Evolutionary conservation across 495 filamentous ascomycete genomes (phyloP).

Genomic region (Penicillium paxilli): DNA sequence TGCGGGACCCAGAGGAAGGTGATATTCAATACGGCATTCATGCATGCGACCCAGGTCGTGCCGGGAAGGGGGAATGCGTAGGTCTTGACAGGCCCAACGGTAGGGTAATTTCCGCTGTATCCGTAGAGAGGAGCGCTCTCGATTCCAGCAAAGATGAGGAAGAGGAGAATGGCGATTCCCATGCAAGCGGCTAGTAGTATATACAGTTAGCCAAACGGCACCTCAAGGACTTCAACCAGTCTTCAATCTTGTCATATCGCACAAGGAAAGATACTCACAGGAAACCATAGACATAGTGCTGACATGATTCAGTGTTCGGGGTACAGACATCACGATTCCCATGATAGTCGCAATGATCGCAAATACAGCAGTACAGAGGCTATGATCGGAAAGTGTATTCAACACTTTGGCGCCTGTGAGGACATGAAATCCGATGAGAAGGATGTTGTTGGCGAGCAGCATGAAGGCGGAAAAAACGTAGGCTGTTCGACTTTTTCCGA

Average conservation of each 20-base stretch:
- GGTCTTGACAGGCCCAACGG: constrained; percentile 37
- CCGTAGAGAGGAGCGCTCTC: constrained; percentile 36
- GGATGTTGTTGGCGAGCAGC: constrained; percentile 41
- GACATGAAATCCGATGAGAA: constrained; percentile 40
- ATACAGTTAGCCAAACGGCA: not conserved
- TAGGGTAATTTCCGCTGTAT: constrained; percentile 33
- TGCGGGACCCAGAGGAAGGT: constrained; percentile 49
- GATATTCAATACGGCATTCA: constrained; percentile 50
- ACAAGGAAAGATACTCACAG: constrained; percentile 15
- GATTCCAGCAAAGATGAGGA: constrained; percentile 46
- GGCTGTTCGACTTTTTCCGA: constrained; percentile 36
- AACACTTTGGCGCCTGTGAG: constrained; percentile 39
- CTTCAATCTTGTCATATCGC: not conserved
- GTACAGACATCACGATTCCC: constrained; percentile 42
- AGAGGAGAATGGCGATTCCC: constrained; percentile 46
- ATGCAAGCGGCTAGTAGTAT: constrained; percentile 34
- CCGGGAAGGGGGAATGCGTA: constrained; percentile 47
- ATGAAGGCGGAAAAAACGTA: constrained; percentile 38
- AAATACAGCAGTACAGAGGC: constrained; percentile 37
- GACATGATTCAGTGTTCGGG: constrained; percentile 42
- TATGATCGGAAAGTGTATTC: constrained; percentile 38
- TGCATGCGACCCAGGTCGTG: constrained; percentile 44
- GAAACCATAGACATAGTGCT: constrained; percentile 50
- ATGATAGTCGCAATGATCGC: constrained; percentile 33
- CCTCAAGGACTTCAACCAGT: not conserved